Conservation (phyloP, 2,329 filamentous ascomycete species). For the Xylogone sp. region DNA sequence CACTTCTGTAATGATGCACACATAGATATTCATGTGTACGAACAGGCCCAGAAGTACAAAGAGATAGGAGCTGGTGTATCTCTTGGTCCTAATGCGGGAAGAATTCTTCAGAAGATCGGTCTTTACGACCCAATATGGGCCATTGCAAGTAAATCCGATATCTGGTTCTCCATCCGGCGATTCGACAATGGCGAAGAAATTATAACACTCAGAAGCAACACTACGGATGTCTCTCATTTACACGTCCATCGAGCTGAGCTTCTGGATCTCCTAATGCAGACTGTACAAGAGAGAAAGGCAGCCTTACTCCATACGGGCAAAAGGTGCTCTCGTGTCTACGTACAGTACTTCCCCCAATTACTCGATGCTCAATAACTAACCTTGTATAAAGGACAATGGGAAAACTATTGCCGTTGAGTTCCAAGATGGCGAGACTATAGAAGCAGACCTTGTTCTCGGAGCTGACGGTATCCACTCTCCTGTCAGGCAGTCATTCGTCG, state of each 20-base stretch:
- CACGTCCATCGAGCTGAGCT: no score
- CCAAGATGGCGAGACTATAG: conserved; percentile 23
- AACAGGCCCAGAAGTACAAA: conserved; percentile 29
- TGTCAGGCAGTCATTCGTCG: no score
- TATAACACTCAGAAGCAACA: conserved; percentile 29
- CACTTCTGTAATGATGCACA: conserved; percentile 21
- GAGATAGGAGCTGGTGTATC: conserved; percentile 36
- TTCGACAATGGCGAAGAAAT: conserved; percentile 33
- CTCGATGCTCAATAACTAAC: conserved; percentile 12
- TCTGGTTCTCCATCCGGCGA: conserved; percentile 32
- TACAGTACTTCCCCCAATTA: no score
- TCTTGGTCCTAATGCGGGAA: conserved; percentile 34
- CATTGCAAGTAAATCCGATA: conserved; percentile 21
- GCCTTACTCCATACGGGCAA: no score
- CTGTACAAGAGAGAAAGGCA: no score
- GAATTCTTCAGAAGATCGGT: conserved; percentile 31
- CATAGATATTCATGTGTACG: conserved; percentile 32
- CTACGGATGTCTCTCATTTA: no score
- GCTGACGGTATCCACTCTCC: conserved; percentile 34
- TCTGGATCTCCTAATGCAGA: no score
- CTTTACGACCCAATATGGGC: conserved; percentile 29
- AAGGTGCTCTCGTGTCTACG: no score
- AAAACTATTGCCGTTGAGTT: no score
- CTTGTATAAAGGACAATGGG: conserved; percentile 21
- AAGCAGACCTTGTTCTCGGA: conserved; percentile 29